phyloP scores from a whole-genome alignment of 352 stramenopile species.

The Thraustochytrium sp. region DNA sequence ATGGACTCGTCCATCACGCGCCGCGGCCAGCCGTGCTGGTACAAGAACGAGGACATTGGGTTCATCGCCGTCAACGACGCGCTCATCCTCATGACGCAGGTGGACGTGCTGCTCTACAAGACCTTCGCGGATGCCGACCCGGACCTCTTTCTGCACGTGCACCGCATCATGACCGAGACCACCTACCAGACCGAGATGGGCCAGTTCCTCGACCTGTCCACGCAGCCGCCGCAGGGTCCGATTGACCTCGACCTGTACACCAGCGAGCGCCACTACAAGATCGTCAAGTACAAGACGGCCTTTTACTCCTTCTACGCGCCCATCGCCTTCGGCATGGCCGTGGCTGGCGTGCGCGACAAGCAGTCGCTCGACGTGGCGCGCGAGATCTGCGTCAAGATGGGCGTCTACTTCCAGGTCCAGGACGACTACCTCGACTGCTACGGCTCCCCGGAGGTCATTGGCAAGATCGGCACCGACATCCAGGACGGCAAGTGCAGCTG shows the following conservation, averaged over 20 bases:
- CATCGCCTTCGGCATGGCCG: constrained; percentile 76
- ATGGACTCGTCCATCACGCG: constrained; percentile 94
- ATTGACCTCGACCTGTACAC: constrained; percentile 86
- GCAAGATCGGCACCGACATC: constrained; percentile 95
- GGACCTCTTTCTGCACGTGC: constrained; percentile 79
- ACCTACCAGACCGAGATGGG: constrained; percentile 94
- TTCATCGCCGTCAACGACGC: constrained; percentile 46
- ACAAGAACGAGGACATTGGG: constrained; percentile 65
- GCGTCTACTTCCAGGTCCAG: constrained; percentile 99
- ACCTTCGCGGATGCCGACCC: constrained; percentile 66
- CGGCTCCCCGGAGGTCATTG: constrained; percentile 80
- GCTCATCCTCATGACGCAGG: constrained; percentile 61
- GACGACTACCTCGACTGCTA: constrained; percentile 99
- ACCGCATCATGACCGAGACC: constrained; percentile 94
- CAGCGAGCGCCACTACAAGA: constrained; percentile 76
- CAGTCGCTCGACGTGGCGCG: constrained; percentile 62
- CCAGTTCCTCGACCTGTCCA: constrained; percentile 68
- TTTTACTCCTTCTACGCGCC: constrained; percentile 99
- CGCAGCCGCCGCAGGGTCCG: constrained; percentile 56
- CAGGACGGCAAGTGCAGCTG: constrained; percentile 99
- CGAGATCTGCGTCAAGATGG: constrained; percentile 91
- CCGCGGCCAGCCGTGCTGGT: constrained; percentile 95
- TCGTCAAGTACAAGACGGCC: constrained; percentile 97
- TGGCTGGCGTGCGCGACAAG: constrained; percentile 47
- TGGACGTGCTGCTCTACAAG: constrained; percentile 69